A percentile compares a stretch with the other conserved stretches of the same genome.
Evolutionary conservation across 306 rosid species (phyloP).

Genomic region (Vigna trinervia): DNA sequence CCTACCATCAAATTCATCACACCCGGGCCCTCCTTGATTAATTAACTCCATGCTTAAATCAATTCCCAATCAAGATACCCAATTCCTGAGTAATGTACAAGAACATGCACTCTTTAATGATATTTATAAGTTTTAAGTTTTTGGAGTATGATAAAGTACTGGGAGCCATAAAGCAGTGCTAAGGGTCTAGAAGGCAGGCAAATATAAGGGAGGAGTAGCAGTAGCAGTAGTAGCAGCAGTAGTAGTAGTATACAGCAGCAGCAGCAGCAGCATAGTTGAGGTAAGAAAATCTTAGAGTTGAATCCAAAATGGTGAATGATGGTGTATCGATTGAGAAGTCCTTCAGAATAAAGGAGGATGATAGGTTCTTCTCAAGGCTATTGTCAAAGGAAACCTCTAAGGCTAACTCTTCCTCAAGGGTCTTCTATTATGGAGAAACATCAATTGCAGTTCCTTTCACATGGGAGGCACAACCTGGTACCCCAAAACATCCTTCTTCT

Average conservation of each 20-base stretch:
- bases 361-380: slow-evolving; percentile 50
- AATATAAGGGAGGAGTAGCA: slow-evolving; percentile 16
- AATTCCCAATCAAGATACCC: slow-evolving; percentile 19
- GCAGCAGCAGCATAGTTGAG: slow-evolving; percentile 13
- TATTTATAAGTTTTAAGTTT: slow-evolving; percentile 8
- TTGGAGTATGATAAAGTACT: not conserved
- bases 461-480: slow-evolving; percentile 61
- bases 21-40: not conserved
- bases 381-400: slow-evolving; percentile 44
- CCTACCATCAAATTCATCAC: slow-evolving; percentile 33
- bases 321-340: slow-evolving; percentile 39
- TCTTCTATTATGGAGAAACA: slow-evolving; percentile 51
- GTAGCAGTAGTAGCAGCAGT: slow-evolving; percentile 11
- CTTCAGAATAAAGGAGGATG: slow-evolving; percentile 53
- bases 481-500: slow-evolving; percentile 55
- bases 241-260: not conserved
- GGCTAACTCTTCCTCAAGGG: slow-evolving; percentile 54
- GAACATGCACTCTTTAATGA: slow-evolving; percentile 17
- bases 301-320: slow-evolving; percentile 41
- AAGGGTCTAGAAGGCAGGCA: slow-evolving; percentile 6
- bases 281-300: not conserved
- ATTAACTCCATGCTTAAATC: slow-evolving; percentile 12
- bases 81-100: not conserved
- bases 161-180: slow-evolving; percentile 3
- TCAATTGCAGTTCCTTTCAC: slow-evolving; percentile 55